phyloP scores from a whole-genome alignment of 192 early-diverging fungal species.

The Dimargaris verticillata region DNA sequence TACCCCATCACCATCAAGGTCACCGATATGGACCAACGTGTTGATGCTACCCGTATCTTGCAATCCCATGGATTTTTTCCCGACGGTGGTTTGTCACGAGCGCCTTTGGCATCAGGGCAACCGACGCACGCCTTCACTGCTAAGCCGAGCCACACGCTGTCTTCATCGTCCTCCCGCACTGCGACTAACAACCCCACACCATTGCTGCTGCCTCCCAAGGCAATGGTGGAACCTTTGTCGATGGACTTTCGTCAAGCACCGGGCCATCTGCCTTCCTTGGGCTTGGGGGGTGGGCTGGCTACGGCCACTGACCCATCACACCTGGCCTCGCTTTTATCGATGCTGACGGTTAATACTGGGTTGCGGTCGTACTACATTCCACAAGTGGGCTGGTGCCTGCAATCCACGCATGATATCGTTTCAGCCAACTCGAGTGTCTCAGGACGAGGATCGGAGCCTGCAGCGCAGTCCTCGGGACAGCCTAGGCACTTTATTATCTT shows the following conservation, averaged over 20 bases:
- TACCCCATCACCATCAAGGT: conserved; percentile 15
- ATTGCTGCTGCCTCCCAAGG: background rate
- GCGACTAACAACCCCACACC: conserved; percentile 15
- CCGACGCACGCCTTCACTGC: background rate
- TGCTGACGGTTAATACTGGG: conserved; percentile 17
- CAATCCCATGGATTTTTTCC: background rate
- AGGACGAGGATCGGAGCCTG: background rate
- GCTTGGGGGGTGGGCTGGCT: conserved; percentile 16
- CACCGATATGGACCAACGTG: conserved; percentile 3
- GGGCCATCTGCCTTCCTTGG: conserved; percentile 13
- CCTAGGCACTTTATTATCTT: conserved; percentile 8
- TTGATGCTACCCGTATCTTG: background rate
- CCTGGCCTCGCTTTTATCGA: conserved; percentile 20
- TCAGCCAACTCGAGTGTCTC: background rate
- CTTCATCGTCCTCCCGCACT: background rate
- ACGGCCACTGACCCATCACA: conserved; percentile 19
- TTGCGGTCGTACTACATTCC: conserved; percentile 19
- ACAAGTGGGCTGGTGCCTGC: conserved; percentile 28
- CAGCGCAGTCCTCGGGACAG: background rate
- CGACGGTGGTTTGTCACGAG: background rate
- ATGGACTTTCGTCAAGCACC: background rate
- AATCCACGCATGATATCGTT: background rate
- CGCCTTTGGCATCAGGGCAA: background rate
- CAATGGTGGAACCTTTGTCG: conserved; percentile 2
- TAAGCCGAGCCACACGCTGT: too few species aligned